These are phyloP conservation scores for Cyclostephanos tholiformis DNA, from an alignment of 108 stramenopile genomes.

Conservation along the genomic window DNA sequence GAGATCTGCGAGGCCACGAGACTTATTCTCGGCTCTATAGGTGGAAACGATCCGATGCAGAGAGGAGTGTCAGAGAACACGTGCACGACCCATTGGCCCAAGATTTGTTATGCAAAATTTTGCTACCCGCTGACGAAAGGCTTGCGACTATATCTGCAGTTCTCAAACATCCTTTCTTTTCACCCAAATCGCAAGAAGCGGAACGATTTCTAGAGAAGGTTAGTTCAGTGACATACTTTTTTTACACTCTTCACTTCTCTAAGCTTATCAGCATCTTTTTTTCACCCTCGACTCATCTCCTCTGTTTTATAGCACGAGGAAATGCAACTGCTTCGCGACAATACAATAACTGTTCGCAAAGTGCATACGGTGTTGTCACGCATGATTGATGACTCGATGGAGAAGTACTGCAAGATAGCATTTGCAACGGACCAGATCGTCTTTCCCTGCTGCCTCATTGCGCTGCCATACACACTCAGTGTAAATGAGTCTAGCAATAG, in stretches of 20 bases:
- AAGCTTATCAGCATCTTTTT: neutral
- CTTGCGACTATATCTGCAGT: slow-evolving; percentile 45
- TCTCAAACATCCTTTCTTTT: slow-evolving; percentile 68
- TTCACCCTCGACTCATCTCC: neutral
- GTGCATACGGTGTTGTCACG: neutral
- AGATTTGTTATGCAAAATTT: slow-evolving; percentile 62
- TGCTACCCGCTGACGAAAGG: slow-evolving; percentile 55
- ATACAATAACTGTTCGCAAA: slow-evolving; percentile 25
- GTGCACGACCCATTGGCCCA: slow-evolving; percentile 70
- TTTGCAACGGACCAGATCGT: slow-evolving; percentile 39
- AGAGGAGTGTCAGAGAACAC: slow-evolving; percentile 48
- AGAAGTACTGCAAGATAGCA: slow-evolving; percentile 43
- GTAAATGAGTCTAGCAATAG: slow-evolving; percentile 23
- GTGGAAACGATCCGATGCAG: slow-evolving; percentile 42
- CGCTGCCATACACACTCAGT: slow-evolving; percentile 39
- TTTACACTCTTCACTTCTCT: neutral
- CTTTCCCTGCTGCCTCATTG: slow-evolving; percentile 45
- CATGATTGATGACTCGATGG: slow-evolving; percentile 35
- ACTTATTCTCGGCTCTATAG: slow-evolving; percentile 18
- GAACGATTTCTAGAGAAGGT: slow-evolving; percentile 42
- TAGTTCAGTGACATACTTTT: neutral
- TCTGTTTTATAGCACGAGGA: slow-evolving; percentile 32
- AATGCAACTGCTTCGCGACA: slow-evolving; percentile 40
- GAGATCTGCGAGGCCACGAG: slow-evolving; percentile 30
- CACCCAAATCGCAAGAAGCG: slow-evolving; percentile 21